Conservation (phyloP, 2,329 filamentous ascomycete genomes). For the Fusarium sp. region DNA sequence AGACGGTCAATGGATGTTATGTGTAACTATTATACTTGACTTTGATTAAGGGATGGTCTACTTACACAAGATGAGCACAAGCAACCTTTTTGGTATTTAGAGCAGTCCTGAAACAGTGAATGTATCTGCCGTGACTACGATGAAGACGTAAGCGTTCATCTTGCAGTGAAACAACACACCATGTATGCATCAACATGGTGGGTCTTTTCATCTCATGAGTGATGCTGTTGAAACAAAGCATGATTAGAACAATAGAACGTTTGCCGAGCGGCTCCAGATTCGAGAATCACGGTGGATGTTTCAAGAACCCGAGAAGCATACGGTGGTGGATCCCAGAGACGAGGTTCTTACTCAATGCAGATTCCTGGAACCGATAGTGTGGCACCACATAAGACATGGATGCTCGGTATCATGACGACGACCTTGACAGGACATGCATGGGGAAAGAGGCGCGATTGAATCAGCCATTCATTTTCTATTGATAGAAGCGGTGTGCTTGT, state of each 20-base stretch:
- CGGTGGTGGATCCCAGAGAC: neutral
- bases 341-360: slow-evolving; percentile 2
- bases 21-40: slow-evolving; percentile 22
- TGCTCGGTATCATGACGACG: slow-evolving; percentile 7
- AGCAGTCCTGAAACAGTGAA: slow-evolving; percentile 8
- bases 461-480: slow-evolving; percentile 8
- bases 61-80: slow-evolving; percentile 22
- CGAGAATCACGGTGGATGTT: neutral
- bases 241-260: neutral
- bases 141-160: slow-evolving; percentile 1
- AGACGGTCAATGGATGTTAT: slow-evolving; percentile 12
- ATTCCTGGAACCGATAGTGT: slow-evolving; percentile 24
- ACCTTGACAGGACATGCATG: neutral
- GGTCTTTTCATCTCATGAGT: neutral
- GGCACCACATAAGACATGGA: slow-evolving; percentile 36
- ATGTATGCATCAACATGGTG: neutral
- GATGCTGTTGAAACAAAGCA: neutral
- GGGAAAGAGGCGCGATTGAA: slow-evolving; percentile 10
- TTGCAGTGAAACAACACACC: neutral
- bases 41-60: slow-evolving; percentile 11
- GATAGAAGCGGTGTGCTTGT: slow-evolving; percentile 33
- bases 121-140: slow-evolving; percentile 15
- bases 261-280: neutral
- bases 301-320: neutral
- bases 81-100: slow-evolving; percentile 12